These are phyloP conservation scores for Boechera retrofracta DNA, from an alignment of 345 rosid species.

Conservation along the genomic window DNA sequence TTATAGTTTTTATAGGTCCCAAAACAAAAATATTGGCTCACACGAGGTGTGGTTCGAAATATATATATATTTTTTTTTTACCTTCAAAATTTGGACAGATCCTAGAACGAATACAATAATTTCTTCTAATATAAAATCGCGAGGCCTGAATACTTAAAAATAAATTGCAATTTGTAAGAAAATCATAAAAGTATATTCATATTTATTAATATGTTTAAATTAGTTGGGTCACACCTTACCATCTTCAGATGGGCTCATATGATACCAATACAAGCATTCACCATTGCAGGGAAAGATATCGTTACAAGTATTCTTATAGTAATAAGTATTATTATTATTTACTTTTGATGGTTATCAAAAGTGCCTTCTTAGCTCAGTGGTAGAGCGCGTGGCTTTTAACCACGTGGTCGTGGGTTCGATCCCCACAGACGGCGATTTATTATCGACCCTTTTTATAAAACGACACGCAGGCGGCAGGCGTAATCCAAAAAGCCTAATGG, in stretches of 20 bases:
- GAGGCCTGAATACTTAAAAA: too few relatives aligned
- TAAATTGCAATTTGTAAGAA: neutral
- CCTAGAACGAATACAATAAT: neutral
- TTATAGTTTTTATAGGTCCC: neutral
- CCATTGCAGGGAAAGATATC: too few relatives aligned
- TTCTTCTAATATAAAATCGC: neutral
- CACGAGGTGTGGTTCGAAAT: too few relatives aligned
- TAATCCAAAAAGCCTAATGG: too few relatives aligned
- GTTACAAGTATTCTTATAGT: too few relatives aligned
- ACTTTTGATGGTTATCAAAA: neutral
- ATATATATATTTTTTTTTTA: too few relatives aligned
- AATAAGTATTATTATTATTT: too few relatives aligned
- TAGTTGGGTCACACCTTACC: neutral
- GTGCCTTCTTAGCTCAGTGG: conserved; percentile 76
- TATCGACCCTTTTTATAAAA: neutral
- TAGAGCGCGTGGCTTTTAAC: conserved; percentile 87
- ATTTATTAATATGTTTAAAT: neutral
- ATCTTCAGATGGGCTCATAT: neutral
- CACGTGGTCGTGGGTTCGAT: conserved; percentile 86
- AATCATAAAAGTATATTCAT: neutral
- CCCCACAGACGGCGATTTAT: conserved; percentile 67
- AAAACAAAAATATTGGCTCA: neutral
- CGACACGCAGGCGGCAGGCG: neutral
- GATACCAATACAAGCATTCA: too few relatives aligned
- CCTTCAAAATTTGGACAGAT: too few relatives aligned